Conservation (phyloP, 768 basidiomycete genomes). For the Russula brevipes region DNA sequence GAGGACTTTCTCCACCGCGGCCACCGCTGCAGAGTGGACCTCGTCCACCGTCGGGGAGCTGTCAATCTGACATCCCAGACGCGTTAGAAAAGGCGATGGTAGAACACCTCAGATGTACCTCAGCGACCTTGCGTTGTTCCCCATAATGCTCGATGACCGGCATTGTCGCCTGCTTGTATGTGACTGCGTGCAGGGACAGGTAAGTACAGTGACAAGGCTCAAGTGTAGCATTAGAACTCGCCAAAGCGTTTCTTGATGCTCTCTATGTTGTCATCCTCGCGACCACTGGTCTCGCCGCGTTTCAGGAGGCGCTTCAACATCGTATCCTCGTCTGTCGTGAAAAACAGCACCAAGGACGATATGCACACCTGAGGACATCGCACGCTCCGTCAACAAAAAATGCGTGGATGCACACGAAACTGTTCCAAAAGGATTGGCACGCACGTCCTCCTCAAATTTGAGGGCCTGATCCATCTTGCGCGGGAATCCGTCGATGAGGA, state of each 20-base stretch:
- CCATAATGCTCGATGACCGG: conserved; percentile 88
- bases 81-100: not conserved
- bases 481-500: conserved; percentile 96
- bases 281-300: conserved; percentile 87
- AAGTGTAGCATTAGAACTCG: conserved; percentile 34
- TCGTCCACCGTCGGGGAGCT: conserved; percentile 62
- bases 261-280: conserved; percentile 93
- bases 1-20: conserved; percentile 49
- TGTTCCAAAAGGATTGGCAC: conserved; percentile 24
- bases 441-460: conserved; percentile 81
- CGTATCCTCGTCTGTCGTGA: conserved; percentile 79
- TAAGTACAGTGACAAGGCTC: not conserved
- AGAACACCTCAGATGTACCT: conserved; percentile 44
- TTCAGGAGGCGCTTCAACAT: conserved; percentile 83
- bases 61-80: conserved; percentile 49
- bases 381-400: not conserved
- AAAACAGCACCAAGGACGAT: conserved; percentile 79
- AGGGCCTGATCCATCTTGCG: conserved; percentile 97
- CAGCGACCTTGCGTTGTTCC: conserved; percentile 61
- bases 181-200: conserved; percentile 41
- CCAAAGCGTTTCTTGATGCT: conserved; percentile 97
- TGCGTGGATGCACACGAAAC: not conserved
- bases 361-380: conserved; percentile 57
- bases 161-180: conserved; percentile 84
- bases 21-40: conserved; percentile 58